Evolutionary conservation across 139 green algal species (phyloP).

Genomic region (Closterium sp.): DNA sequence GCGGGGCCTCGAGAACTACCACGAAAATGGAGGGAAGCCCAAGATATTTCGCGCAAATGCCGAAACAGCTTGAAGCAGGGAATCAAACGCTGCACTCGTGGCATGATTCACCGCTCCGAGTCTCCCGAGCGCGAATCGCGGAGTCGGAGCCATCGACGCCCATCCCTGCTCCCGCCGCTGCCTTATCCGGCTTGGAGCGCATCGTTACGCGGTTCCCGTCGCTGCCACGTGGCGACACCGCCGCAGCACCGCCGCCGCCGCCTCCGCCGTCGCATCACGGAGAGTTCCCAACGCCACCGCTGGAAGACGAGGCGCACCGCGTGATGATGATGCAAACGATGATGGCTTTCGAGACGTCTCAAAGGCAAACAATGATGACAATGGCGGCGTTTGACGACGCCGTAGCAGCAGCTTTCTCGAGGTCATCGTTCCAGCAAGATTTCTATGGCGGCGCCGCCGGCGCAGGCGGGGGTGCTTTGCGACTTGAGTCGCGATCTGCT

Average conservation of each 20-base stretch:
- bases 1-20: too few species aligned
- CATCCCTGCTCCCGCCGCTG: background rate
- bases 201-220: background rate
- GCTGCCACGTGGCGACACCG: background rate
- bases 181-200: background rate
- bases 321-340: background rate
- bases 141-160: too few species aligned
- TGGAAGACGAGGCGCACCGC: background rate
- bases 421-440: background rate
- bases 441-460: background rate
- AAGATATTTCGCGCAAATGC: too few species aligned
- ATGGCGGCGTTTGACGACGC: background rate
- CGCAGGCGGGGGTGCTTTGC: background rate
- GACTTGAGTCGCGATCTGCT: background rate
- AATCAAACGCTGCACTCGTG: too few species aligned
- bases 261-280: background rate
- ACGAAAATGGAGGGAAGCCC: too few species aligned
- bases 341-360: background rate
- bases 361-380: too few species aligned
- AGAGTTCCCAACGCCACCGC: too few species aligned
- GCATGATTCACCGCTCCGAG: too few species aligned
- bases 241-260: too few species aligned
- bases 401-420: background rate
- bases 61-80: too few species aligned
- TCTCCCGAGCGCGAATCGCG: too few species aligned